Evolutionary conservation across 2,329 filamentous ascomycete genomes (phyloP), one percentile per base, ranked within the genome.

Genomic region (Cytospora paraplurivora): DNA sequence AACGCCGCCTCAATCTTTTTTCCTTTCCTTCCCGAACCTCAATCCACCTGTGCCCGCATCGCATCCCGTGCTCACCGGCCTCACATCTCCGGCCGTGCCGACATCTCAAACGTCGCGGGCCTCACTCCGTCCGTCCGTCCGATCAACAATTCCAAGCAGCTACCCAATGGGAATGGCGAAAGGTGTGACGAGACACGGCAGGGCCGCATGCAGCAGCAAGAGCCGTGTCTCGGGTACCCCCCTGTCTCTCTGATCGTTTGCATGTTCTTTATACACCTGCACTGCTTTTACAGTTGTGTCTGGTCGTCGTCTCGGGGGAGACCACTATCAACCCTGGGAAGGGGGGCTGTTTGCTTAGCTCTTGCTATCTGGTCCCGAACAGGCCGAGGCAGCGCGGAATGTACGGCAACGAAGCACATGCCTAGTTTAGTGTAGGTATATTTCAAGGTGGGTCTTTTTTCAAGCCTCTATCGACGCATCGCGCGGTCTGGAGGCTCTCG

Each of bases 191-290:
- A 15, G 13, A 41, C 38, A 13, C 8, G 41, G 41, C 41, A 44
- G n/a, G 17, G 17, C 17, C 17, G 41, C 7, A 1, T n/a, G 7
- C 6, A 8, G n/a, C 35, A 10, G 2, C 35, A 37, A 37, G 8
- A 60, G 41, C 35, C 58, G 52, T 54, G 37, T 53, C 35, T 51
- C 58, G 58, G 37, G 50, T 54, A 44, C 56, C 56, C 56, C 52
- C 32, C 44, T 59, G 44, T 27, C 27, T 27, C 27, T 27, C 27
- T 27, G 27, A 27, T 27, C 27, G 27, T 27, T 27, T 27, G 27
- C 27, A 27, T 4, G 27, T 27, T 27, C 27, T n/a, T n/a, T 27
- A 27, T 27, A 27, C 27, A 3, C 27, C 27, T 27, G 4, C 27
- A 27, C 4, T 27, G 27, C 27, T 27, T 27, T 27, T 27, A 27